Conservation (phyloP, 2,329 filamentous ascomycete species). For the Metarhizium sp. region DNA sequence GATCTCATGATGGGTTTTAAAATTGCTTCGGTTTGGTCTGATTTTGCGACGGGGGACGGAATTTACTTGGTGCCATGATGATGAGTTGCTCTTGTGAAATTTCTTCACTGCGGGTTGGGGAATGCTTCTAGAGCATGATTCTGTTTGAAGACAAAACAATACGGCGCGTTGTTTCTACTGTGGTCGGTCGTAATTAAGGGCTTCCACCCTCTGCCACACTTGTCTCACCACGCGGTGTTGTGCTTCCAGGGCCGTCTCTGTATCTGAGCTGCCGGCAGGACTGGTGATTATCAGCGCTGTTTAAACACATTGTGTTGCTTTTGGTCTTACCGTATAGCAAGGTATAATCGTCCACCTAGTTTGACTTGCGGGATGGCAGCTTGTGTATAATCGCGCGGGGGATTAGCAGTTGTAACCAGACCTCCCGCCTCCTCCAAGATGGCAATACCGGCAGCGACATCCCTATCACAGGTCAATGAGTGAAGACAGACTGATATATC, state of each 20-base stretch:
- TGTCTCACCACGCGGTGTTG: constrained; percentile 65
- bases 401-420: constrained; percentile 64
- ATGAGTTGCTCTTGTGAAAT: not conserved
- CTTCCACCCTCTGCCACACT: constrained; percentile 60
- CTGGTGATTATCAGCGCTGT: constrained; percentile 23
- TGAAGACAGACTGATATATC: not conserved
- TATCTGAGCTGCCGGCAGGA: constrained; percentile 48
- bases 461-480: constrained; percentile 31
- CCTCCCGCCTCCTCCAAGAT: constrained; percentile 67
- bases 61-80: too few relatives aligned
- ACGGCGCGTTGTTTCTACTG: not conserved
- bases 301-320: not conserved
- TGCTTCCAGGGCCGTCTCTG: constrained; percentile 53
- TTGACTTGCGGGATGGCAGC: constrained; percentile 49
- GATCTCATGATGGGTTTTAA: constrained; percentile 6
- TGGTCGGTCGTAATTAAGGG: constrained; percentile 58
- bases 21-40: not conserved
- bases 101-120: not conserved
- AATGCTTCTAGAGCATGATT: not conserved
- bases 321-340: constrained; percentile 51
- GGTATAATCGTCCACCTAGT: constrained; percentile 59
- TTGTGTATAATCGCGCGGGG: constrained; percentile 47
- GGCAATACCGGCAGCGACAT: constrained; percentile 67
- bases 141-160: not conserved
- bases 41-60: too few relatives aligned